Conservation (phyloP, 805 yeast species). For the Yarrowia deformans region DNA sequence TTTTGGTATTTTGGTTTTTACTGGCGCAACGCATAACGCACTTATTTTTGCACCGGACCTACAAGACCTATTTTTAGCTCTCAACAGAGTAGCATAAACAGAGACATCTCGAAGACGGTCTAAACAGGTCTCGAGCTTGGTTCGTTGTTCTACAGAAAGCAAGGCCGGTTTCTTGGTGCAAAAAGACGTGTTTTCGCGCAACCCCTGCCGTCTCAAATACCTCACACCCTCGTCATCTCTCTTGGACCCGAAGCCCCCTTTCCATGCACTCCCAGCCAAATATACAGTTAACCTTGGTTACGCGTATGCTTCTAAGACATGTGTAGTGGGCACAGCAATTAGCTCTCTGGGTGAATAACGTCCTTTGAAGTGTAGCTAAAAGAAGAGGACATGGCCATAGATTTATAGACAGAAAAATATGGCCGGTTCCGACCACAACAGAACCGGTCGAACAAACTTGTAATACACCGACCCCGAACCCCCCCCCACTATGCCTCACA, state of each 20-base stretch:
- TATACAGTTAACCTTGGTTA: constrained; percentile 30
- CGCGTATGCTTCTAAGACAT: constrained; percentile 35
- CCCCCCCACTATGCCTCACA: too few species aligned
- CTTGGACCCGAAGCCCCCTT: constrained; percentile 22
- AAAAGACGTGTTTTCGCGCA: too few species aligned
- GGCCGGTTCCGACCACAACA: too few species aligned
- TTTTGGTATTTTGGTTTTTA: constrained; percentile 13
- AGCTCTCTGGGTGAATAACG: constrained; percentile 9
- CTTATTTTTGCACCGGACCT: constrained; percentile 21
- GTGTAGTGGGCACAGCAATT: constrained; percentile 12
- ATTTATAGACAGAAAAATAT: neutral
- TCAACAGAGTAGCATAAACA: constrained; percentile 4
- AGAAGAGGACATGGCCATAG: neutral
- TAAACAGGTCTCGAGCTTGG: neutral
- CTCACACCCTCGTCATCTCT: neutral
- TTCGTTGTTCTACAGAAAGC: too few species aligned
- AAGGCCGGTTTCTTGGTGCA: too few species aligned
- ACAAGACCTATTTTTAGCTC: constrained; percentile 24
- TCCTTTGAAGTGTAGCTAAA: neutral
- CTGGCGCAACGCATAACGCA: constrained; percentile 26
- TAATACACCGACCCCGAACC: too few species aligned
- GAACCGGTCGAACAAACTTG: too few species aligned
- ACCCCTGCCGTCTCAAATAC: neutral
- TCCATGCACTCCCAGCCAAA: constrained; percentile 25
- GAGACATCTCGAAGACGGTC: neutral